Evolutionary conservation across 805 yeast genomes (phyloP), one percentile per base, ranked within the genome.

Genomic region (Pichia manshurica): DNA sequence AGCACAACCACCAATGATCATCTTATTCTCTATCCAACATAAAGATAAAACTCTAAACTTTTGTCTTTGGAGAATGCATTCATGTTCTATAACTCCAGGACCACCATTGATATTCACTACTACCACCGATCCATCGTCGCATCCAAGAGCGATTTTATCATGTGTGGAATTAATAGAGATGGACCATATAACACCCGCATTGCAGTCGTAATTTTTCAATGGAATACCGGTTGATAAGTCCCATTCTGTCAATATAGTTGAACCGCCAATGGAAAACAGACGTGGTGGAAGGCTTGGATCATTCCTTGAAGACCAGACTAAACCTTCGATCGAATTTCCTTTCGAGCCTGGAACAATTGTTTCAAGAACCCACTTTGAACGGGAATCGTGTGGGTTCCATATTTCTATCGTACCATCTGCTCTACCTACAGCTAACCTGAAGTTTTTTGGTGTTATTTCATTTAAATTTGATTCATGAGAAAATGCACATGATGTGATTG

Each of bases 141-240:
- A 91, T 3, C 98, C 99, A 0, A 87, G 86, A 1, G 96, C 87
- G 32, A 93, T 68, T 56, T 74, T 79, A 50, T 74, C 67, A 41
- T 82, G 85, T 20, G 75, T 68, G 21, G 75, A 73, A 53, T 81
- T 82, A 20, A 81, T 78, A 4, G 84, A 81, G 41, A 90, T 66
- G 7, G 95, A 86, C 99, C 99, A 93, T 47, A 89, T 84, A 16
- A 88, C 82, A 32, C 98, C 97, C 3, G 96, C 86, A 62, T 89
- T 87, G 69, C 96, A 87, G 62, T 90, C 96, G 59, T 81, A 81
- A 63, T 89, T 86, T 42, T 72, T 74, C 44, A 78, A 60, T 4
- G 96, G 95, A 46, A 75, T 66, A 3, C 95, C 88, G 0, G 86
- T 82, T 2, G 68, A 56, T 45, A 90, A 67, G 62, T 90, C 84